Evolutionary conservation across 371 early-diverging fungal species (phyloP).

Genomic region (Mucor plumbeus): DNA sequence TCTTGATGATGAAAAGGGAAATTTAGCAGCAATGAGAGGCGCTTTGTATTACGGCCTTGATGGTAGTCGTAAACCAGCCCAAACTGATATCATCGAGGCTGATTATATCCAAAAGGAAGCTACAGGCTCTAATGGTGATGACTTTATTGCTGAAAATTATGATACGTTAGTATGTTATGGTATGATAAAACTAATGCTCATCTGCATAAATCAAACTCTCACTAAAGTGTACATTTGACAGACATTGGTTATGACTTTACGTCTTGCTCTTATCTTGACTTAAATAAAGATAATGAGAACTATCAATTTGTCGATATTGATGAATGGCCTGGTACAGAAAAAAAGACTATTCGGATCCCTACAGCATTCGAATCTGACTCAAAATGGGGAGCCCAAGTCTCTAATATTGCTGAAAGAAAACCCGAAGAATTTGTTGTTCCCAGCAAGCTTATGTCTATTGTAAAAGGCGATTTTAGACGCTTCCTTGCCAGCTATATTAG

Average conservation of each 20-base stretch:
- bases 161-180: conserved; percentile 5
- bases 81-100: conserved; percentile 10
- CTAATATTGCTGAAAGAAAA: neutral
- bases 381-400: conserved; percentile 5
- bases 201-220: neutral
- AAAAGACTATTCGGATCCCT: neutral
- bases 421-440: conserved; percentile 11
- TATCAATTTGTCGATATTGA: neutral
- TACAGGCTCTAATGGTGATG: neutral
- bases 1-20: neutral
- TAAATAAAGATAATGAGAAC: neutral
- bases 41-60: conserved; percentile 16
- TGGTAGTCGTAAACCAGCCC: conserved; percentile 11
- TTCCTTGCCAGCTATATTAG: neutral
- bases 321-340: conserved; percentile 2
- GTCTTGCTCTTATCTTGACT: conserved; percentile 4
- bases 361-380: neutral
- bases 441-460: conserved; percentile 11
- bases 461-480: neutral
- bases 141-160: neutral
- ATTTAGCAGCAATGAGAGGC: conserved; percentile 17
- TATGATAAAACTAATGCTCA: neutral
- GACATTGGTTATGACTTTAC: conserved; percentile 19
- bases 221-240: neutral
- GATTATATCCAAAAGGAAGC: too few relatives aligned